Conservation (phyloP, 2,329 filamentous ascomycete genomes). For the Xylariaceae sp. region DNA sequence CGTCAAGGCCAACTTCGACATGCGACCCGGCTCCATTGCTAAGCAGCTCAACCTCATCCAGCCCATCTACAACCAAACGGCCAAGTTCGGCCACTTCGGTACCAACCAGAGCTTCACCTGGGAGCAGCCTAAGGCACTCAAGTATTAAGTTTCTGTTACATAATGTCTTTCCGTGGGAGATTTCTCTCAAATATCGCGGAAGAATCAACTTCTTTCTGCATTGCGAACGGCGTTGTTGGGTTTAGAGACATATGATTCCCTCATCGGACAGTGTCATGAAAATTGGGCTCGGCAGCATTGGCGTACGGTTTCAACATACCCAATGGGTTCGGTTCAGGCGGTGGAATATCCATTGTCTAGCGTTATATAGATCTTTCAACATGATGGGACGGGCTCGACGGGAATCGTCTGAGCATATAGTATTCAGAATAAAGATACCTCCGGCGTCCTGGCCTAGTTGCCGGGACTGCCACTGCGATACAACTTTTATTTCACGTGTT, state of each 20-base stretch:
- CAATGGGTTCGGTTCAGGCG: constrained; percentile 17
- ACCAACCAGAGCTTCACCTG: constrained; percentile 96
- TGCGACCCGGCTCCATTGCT: constrained; percentile 97
- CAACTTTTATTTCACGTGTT: not conserved
- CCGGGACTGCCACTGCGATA: constrained; percentile 10
- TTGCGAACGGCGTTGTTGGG: constrained; percentile 34
- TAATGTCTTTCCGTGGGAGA: constrained; percentile 28
- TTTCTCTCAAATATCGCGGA: constrained; percentile 29
- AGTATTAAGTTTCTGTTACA: constrained; percentile 60
- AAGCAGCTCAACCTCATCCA: constrained; percentile 91
- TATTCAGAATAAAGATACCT: constrained; percentile 17
- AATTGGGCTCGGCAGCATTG: constrained; percentile 34
- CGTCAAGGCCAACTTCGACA: constrained; percentile 93
- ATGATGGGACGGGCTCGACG: constrained; percentile 11
- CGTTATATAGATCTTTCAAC: constrained; percentile 23
- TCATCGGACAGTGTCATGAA: constrained; percentile 35
- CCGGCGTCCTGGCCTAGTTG: constrained; percentile 5
- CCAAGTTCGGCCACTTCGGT: constrained; percentile 98
- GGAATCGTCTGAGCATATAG: constrained; percentile 4
- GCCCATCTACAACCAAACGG: constrained; percentile 97
- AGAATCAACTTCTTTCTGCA: constrained; percentile 38
- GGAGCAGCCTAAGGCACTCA: constrained; percentile 96
- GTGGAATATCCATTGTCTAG: constrained; percentile 19
- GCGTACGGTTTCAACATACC: constrained; percentile 38
- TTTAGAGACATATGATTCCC: constrained; percentile 34